Evolutionary conservation across 495 filamentous ascomycete genomes (phyloP), one percentile per base, ranked within the genome.

Genomic region (Cercophora scortea): DNA sequence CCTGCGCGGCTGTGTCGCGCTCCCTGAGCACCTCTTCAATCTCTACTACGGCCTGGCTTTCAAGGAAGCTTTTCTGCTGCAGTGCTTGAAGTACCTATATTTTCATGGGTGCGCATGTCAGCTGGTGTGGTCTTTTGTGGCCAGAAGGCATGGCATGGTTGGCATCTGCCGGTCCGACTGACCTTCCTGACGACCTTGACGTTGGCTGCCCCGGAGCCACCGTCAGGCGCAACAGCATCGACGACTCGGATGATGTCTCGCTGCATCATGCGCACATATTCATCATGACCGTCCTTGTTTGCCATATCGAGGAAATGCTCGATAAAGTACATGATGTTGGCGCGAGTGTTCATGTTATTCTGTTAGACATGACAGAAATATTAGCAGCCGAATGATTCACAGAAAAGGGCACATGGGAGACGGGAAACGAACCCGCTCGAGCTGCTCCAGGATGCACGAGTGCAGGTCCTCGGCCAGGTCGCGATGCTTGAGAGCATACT

Each of bases 281-380:
- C 82, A 15, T 72, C 63, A 60, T 90, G 80, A 52, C 83, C 78
- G 51, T 95, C 88, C 47, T 82, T 82, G 15, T 80, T 76, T 13
- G 88, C 85, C 75, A 89, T 80, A 61, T 96, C 92, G 69, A 92
- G 89, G 50, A 99, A 85, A 55, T 90, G 85, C 65, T 97, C 92
- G 63, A 97, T 84, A 74, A 99, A 97, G 72, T 93, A 97, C 87
- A 99, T 92, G 67, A 99, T 96, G 62, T 99, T 99, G 33, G 95
- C 94, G 42, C 92, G 78, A 44, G 84, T 95, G 71, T 99, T 99
- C 86, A 97, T 94, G 55, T 85, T 89, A 60, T 87, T 94, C 81
- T 25, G 25, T 25, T 2, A 25, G n/a, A 12, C 44, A 41, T 18
- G 55, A 49, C 33, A 38, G 19, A 42, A 15, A 4, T 15, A 34